phyloP scores from a whole-genome alignment of 345 rosid species.

The Arabidopsis suecica region DNA sequence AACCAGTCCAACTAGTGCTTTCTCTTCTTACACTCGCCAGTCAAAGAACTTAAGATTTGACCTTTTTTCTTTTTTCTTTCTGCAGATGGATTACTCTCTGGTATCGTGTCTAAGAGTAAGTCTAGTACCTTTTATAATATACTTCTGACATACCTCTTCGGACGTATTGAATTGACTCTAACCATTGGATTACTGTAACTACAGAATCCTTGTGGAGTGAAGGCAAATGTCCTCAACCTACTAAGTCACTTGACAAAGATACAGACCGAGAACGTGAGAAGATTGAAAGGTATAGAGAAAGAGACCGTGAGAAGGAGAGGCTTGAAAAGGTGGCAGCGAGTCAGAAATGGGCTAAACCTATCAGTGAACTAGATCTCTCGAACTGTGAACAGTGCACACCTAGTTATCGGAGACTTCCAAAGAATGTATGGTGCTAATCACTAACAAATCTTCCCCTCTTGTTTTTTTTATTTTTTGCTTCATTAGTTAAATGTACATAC shows the following conservation, averaged over 20 bases:
- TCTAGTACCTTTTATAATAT: conserved; percentile 1
- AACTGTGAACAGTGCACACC: conserved; percentile 98
- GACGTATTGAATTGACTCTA: not conserved
- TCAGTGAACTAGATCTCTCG: conserved; percentile 92
- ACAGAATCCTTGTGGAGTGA: conserved; percentile 69
- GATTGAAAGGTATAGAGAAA: conserved; percentile 69
- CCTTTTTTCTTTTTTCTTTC: conserved; percentile 36
- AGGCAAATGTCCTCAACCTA: conserved; percentile 67
- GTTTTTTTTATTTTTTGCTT: conserved; percentile 15
- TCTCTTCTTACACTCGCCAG: conserved; percentile 5
- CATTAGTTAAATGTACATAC: conserved; percentile 31
- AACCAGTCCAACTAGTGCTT: conserved; percentile 34
- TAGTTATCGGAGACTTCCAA: conserved; percentile 95
- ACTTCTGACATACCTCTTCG: not conserved
- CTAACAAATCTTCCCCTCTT: conserved; percentile 2
- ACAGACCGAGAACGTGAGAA: conserved; percentile 67
- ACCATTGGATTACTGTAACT: conserved; percentile 38
- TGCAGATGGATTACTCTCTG: conserved; percentile 89
- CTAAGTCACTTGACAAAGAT: conserved; percentile 75
- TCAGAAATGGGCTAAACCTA: conserved; percentile 82
- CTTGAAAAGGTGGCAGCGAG: conserved; percentile 76
- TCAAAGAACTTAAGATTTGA: conserved; percentile 10
- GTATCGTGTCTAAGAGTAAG: conserved; percentile 88
- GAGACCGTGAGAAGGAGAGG: conserved; percentile 84
- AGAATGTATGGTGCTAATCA: conserved; percentile 57